phyloP scores from a whole-genome alignment of 805 yeast species.

The Lipomyces chichibuensis region DNA sequence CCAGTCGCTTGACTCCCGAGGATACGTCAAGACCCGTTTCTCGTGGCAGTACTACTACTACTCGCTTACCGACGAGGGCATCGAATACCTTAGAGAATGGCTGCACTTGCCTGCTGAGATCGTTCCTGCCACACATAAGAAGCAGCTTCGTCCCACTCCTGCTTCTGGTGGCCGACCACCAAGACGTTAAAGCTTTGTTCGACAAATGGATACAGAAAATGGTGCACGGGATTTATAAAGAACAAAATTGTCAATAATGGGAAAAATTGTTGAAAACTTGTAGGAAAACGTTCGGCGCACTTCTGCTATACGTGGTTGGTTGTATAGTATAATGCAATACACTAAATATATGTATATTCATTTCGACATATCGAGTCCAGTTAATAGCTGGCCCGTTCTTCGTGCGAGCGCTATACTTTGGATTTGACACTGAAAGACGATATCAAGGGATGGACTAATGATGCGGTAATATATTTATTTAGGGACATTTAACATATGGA shows the following conservation, averaged over 20 bases:
- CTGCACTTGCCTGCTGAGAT: conserved; percentile 98
- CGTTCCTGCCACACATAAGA: conserved; percentile 97
- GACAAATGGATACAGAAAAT: neutral
- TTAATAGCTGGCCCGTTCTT: neutral
- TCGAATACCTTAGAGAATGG: conserved; percentile 96
- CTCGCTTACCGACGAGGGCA: conserved; percentile 99
- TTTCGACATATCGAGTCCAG: neutral
- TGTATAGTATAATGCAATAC: conserved; percentile 1
- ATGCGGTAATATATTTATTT: neutral
- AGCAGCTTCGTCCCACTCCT: conserved; percentile 89
- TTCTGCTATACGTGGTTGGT: neutral
- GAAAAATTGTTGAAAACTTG: neutral
- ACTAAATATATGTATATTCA: neutral
- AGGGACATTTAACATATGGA: neutral
- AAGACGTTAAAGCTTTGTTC: neutral
- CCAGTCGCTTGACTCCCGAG: conserved; percentile 98
- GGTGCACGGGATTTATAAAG: neutral
- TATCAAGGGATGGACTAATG: neutral
- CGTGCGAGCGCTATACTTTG: too few species aligned
- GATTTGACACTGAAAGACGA: too few species aligned
- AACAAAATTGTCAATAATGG: neutral
- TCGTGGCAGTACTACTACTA: conserved; percentile 99
- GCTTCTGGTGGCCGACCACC: conserved; percentile 42
- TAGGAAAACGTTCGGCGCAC: neutral
- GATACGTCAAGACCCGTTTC: conserved; percentile 99